Evolutionary conservation across 2,329 filamentous ascomycete genomes (phyloP).

Genomic region (Dothistroma septosporum): DNA sequence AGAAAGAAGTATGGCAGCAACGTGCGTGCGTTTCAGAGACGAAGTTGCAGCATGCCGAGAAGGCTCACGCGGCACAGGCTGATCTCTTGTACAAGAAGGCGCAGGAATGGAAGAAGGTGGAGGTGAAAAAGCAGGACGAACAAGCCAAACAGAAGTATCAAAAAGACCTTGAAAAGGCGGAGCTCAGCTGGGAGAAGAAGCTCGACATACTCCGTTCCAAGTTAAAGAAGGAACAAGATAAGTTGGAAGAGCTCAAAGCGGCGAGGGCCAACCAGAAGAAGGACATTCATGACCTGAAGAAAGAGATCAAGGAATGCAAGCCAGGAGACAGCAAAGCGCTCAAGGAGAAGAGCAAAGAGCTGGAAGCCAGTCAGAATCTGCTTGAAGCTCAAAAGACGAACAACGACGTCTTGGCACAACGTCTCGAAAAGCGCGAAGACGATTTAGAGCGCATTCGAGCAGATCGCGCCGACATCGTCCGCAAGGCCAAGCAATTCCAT

Average conservation of each 20-base stretch:
- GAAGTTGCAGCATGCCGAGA: neutral
- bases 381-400: neutral
- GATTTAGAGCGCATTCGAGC: neutral
- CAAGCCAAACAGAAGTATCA: neutral
- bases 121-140: neutral
- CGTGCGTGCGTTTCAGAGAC: neutral
- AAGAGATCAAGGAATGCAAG: neutral
- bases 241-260: constrained; percentile 1
- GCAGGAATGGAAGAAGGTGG: neutral
- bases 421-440: neutral
- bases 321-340: neutral
- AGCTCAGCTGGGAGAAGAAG: constrained; percentile 6
- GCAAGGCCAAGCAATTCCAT: neutral
- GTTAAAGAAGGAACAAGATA: constrained; percentile 4
- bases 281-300: neutral
- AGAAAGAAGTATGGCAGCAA: neutral
- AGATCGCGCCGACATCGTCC: neutral
- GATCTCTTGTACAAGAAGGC: neutral
- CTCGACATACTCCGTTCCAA: neutral
- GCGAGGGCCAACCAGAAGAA: constrained; percentile 3
- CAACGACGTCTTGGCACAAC: neutral
- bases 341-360: neutral
- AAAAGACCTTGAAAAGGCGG: constrained; percentile 4
- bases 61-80: neutral
- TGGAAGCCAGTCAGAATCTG: neutral